Evolutionary conservation across 208 protist genomes (phyloP).

Genomic region (Trypanosoma vivax): DNA sequence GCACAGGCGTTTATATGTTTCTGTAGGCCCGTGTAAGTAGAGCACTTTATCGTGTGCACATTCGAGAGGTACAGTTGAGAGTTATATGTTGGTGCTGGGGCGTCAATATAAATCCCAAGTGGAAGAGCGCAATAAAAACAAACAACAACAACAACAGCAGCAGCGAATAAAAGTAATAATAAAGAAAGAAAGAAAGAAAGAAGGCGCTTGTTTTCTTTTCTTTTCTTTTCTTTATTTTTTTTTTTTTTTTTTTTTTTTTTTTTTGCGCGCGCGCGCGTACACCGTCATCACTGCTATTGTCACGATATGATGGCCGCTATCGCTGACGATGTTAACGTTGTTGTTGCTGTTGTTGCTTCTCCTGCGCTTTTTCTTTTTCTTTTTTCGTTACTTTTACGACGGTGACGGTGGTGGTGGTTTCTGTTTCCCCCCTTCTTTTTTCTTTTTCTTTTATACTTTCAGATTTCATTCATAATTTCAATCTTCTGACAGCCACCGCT

Average conservation of each 20-base stretch:
- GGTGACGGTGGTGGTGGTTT: too few relatives aligned
- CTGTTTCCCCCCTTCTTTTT: too few relatives aligned
- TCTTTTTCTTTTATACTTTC: too few relatives aligned
- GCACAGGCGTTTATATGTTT: too few relatives aligned
- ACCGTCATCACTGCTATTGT: not conserved
- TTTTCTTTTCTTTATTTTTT: constrained; percentile 8
- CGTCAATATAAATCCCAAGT: not conserved
- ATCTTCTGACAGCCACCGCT: too few relatives aligned
- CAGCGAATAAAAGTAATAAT: constrained; percentile 3
- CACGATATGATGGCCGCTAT: not conserved
- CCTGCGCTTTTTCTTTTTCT: too few relatives aligned
- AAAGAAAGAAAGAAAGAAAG: constrained; percentile 6
- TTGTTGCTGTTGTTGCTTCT: not conserved
- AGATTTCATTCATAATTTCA: too few relatives aligned
- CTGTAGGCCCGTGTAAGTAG: too few relatives aligned
- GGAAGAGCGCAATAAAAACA: not conserved
- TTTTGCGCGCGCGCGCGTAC: not conserved
- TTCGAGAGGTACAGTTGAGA: not conserved
- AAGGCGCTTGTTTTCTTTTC: constrained; percentile 6
- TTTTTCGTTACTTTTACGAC: too few relatives aligned
- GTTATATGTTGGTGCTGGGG: not conserved
- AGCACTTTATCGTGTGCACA: too few relatives aligned
- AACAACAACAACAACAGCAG: constrained; percentile 1
- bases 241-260: not conserved
- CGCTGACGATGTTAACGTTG: not conserved